phyloP scores from a whole-genome alignment of 2,329 filamentous ascomycete species.

The Bertia moriformis region DNA sequence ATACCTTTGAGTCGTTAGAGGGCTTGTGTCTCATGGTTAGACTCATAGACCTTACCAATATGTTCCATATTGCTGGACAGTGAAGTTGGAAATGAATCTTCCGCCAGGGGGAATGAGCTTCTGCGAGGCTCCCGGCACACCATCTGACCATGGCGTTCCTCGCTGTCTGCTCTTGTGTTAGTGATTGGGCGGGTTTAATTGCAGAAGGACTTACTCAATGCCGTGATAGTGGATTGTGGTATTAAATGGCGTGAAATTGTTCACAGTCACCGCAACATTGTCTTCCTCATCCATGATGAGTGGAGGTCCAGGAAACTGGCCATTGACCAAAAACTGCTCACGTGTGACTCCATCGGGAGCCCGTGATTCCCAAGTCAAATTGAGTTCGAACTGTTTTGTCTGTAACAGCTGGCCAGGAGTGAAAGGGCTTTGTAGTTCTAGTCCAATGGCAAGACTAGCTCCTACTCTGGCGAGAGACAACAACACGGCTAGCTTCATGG shows the following conservation, averaged over 20 bases:
- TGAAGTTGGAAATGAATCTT: neutral
- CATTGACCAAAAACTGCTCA: neutral
- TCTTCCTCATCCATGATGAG: neutral
- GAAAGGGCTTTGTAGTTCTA: no score
- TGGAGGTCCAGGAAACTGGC: neutral
- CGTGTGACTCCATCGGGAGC: neutral
- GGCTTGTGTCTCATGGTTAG: neutral
- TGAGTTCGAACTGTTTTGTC: neutral
- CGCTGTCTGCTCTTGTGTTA: neutral
- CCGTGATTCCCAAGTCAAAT: neutral
- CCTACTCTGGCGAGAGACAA: no score
- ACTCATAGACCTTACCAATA: no score
- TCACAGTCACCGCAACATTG: neutral
- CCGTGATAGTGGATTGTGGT: neutral
- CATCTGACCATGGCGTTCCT: neutral
- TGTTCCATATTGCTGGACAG: neutral
- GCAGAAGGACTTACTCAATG: no score
- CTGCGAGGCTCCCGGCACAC: neutral
- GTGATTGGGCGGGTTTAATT: no score
- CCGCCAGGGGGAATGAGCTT: neutral
- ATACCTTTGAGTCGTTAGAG: neutral
- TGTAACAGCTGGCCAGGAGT: no score
- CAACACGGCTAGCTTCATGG: no score
- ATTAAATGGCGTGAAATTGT: neutral
- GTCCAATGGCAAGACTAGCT: no score